phyloP scores from a whole-genome alignment of 495 filamentous ascomycete genomes.

The Jackrogersella multiformis region DNA sequence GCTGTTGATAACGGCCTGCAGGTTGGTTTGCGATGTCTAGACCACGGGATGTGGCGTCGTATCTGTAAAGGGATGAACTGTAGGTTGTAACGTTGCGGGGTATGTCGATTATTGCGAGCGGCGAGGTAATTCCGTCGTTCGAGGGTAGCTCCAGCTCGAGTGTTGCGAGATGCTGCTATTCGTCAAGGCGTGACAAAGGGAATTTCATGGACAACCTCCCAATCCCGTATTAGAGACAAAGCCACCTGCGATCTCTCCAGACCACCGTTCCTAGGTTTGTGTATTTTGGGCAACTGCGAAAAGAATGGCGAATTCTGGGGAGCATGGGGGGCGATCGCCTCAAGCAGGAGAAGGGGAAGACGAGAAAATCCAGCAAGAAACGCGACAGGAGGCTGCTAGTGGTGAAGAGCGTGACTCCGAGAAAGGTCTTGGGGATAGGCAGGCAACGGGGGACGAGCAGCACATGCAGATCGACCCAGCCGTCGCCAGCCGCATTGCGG shows the following conservation, averaged over 20 bases:
- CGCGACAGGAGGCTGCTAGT: slow-evolving; percentile 13
- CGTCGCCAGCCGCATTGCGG: slow-evolving; percentile 45
- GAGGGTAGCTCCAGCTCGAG: slow-evolving; percentile 1
- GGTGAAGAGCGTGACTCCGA: slow-evolving; percentile 32
- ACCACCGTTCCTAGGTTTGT: neutral
- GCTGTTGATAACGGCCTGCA: slow-evolving; percentile 25
- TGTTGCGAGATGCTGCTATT: neutral
- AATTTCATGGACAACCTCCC: neutral
- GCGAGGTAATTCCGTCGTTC: slow-evolving; percentile 13
- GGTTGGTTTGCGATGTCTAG: slow-evolving; percentile 13
- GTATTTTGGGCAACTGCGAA: neutral
- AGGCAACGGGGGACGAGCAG: neutral
- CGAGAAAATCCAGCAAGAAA: slow-evolving; percentile 25
- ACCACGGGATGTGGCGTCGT: slow-evolving; percentile 23
- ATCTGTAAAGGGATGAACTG: slow-evolving; percentile 16
- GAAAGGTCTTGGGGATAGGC: slow-evolving; percentile 23
- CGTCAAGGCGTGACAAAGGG: slow-evolving; percentile 21
- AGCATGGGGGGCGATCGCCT: neutral
- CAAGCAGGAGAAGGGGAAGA: neutral
- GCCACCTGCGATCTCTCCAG: neutral
- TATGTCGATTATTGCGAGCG: slow-evolving; percentile 13
- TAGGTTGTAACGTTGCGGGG: slow-evolving; percentile 39
- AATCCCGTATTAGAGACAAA: slow-evolving; percentile 11
- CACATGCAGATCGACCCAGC: slow-evolving; percentile 43
- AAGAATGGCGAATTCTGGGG: slow-evolving; percentile 19